Evolutionary conservation across 345 rosid species (phyloP).

Genomic region (Arabis hirsuta): DNA sequence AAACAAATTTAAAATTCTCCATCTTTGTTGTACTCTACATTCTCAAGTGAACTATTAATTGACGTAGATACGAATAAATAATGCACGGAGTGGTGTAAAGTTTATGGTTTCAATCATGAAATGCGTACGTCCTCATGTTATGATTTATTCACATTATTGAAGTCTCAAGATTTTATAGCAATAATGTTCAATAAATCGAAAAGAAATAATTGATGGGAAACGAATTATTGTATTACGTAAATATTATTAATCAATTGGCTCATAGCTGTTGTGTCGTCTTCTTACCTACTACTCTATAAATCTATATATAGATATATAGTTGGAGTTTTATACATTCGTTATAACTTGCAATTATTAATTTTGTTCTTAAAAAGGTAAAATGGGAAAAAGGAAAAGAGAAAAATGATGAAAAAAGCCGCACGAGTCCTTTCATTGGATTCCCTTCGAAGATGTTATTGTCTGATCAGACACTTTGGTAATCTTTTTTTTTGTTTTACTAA

Average conservation of each 20-base stretch:
- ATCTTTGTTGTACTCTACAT: constrained; percentile 9
- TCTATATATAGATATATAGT: not conserved
- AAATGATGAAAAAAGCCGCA: constrained; percentile 43
- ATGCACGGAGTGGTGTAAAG: constrained; percentile 17
- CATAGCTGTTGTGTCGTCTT: constrained; percentile 25
- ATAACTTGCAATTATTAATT: constrained; percentile 24
- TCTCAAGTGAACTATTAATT: not conserved
- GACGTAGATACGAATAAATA: constrained; percentile 29
- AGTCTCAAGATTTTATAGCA: not conserved
- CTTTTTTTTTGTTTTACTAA: not conserved
- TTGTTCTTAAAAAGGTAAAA: not conserved
- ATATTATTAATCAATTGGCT: not conserved
- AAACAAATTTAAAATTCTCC: not conserved
- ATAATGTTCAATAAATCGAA: constrained; percentile 5
- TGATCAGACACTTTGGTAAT: constrained; percentile 29
- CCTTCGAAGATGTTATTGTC: constrained; percentile 31
- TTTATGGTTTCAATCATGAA: constrained; percentile 29
- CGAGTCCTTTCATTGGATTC: constrained; percentile 50
- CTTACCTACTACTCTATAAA: constrained; percentile 16
- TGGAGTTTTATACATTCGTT: constrained; percentile 7
- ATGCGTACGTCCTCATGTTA: constrained; percentile 31
- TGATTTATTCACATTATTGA: constrained; percentile 29
- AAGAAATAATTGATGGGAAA: constrained; percentile 1
- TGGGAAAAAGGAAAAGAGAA: not conserved
- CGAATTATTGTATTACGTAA: not conserved